Percentiles rank a stretch among this genome's conserved stretches.
phyloP scores from a whole-genome alignment of 164 flowering plant genomes.

The Stephania yunnanensis region DNA sequence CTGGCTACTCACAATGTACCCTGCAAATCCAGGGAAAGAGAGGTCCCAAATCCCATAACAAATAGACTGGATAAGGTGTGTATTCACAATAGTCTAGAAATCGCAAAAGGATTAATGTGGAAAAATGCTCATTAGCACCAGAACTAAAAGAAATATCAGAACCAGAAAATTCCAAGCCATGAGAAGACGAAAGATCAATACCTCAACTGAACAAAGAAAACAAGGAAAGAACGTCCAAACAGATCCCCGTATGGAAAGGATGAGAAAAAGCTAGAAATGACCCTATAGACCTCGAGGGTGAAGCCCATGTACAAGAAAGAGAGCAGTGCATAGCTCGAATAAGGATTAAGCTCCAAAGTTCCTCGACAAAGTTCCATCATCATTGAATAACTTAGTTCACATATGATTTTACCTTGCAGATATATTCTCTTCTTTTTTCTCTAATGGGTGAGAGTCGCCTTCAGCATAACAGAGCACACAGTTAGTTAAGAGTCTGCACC shows the following conservation, averaged over 20 bases:
- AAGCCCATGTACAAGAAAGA: neutral
- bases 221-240: neutral
- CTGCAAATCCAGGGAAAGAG: neutral
- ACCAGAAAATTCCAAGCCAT: neutral
- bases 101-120: neutral
- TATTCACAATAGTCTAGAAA: neutral
- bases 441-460: constrained; percentile 92
- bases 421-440: constrained; percentile 94
- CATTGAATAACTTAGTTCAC: constrained; percentile 33
- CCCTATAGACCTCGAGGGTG: neutral
- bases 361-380: constrained; percentile 18
- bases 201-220: neutral
- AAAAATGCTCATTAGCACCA: neutral
- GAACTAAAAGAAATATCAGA: neutral
- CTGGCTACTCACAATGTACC: neutral
- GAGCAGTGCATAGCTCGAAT: neutral
- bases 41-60: no score
- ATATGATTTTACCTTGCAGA: constrained; percentile 89
- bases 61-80: neutral
- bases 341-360: constrained; percentile 16
- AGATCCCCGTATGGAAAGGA: constrained; percentile 11
- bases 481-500: constrained; percentile 67
- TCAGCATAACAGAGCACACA: constrained; percentile 82
- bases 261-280: constrained; percentile 14
- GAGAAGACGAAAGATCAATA: neutral